Percentiles rank a stretch among this genome's conserved stretches.
Evolutionary conservation across 805 yeast genomes (phyloP).

Genomic region (Grigorovia jiainica): DNA sequence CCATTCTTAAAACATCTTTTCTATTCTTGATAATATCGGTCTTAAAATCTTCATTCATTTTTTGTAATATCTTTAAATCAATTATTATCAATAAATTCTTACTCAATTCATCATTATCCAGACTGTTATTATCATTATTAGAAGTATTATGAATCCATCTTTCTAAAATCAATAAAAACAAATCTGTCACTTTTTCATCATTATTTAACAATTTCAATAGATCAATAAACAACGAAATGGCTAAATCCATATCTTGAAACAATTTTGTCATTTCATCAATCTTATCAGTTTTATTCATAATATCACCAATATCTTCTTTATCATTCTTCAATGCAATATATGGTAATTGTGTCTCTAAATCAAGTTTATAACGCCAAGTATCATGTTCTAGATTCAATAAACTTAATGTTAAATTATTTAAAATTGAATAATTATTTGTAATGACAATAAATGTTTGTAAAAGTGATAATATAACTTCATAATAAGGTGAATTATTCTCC

Average conservation of each 20-base stretch:
- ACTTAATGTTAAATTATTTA: constrained; percentile 24
- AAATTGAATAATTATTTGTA: constrained; percentile 19
- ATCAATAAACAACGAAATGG: constrained; percentile 34
- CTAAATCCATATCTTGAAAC: constrained; percentile 36
- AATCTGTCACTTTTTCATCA: constrained; percentile 31
- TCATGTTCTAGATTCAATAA: constrained; percentile 28
- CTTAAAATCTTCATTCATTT: constrained; percentile 47
- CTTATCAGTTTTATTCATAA: constrained; percentile 2
- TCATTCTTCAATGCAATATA: constrained; percentile 16
- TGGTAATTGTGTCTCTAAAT: constrained; percentile 31
- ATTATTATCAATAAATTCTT: constrained; percentile 48
- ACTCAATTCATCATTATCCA: constrained; percentile 6
- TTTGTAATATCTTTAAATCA: constrained; percentile 58
- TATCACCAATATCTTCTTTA: background rate
- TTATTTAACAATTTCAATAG: constrained; percentile 45
- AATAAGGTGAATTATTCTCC: constrained; percentile 15
- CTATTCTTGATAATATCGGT: constrained; percentile 39
- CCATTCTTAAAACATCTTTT: constrained; percentile 43
- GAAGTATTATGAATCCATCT: constrained; percentile 43
- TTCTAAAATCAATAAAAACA: constrained; percentile 44
- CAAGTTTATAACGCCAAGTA: constrained; percentile 29
- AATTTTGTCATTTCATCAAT: constrained; percentile 18
- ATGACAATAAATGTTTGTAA: constrained; percentile 27
- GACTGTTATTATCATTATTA: background rate
- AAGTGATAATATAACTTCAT: constrained; percentile 25